Evolutionary conservation across 2,329 filamentous ascomycete species (phyloP), one percentile per base, ranked within the genome.

Genomic region (Arthroderma sp.): DNA sequence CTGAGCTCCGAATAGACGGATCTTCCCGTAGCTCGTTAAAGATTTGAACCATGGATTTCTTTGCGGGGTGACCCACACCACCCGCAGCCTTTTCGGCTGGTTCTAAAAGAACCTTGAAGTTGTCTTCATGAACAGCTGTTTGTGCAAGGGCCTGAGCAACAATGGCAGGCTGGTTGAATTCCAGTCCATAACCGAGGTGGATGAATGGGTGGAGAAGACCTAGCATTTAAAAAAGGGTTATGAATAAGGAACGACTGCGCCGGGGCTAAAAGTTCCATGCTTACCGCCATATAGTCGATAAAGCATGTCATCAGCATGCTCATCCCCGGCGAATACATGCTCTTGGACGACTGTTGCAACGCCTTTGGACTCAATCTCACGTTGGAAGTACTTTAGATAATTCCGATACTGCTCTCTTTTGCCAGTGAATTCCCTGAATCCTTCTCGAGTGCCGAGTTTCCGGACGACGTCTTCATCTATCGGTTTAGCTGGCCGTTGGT

Each of bases 161-260:
- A 48, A 94, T 78, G 33, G 83, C 83, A 1, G 85, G 85, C 57
- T 94, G 86, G 6, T 73, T 61, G 67, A 86, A 94, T 58, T 94
- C 86, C 32, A 94, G 59, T 4, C 83, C 87, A 57, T 86, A 94
- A 40, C 86, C 83, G 15, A 94, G 72, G 58, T 94, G 86, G 50
- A 94, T 88, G 10, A 91, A 66, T 1, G 86, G 86, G 56, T 94
- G 86, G 2, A 87, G 54, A 50, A 89, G 73, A 0, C 83, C 79
- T 74, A 52, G 6, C 6, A 43, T 6, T 5, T 15, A 40, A 38
- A 22, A n/a, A n/a, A 3, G n/a, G 4, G 5, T 36, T 28, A 40
- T 4, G 22, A 27, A 7, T n/a, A 2, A 40, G 9, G 34, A 7
- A 38, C 2, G 9, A 32, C n/a, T 27, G 42, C 11, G 36, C n/a